Percentiles rank a stretch among this genome's conserved stretches.
These are phyloP conservation scores for Millerozyma acaciae DNA, from an alignment of 805 yeast genomes.

Conservation along the genomic window DNA sequence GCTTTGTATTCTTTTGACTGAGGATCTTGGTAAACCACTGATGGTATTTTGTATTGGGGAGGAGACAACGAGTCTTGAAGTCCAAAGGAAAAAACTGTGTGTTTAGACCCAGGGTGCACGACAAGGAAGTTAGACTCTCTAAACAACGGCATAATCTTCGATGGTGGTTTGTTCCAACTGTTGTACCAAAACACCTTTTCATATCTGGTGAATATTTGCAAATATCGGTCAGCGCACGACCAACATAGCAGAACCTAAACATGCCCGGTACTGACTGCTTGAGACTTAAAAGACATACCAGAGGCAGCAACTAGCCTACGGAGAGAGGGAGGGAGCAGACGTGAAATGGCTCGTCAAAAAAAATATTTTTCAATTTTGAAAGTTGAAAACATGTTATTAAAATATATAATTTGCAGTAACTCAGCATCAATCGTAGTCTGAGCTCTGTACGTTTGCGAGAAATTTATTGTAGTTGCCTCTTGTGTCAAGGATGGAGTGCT, in stretches of 20 bases:
- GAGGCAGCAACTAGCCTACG: too few species aligned
- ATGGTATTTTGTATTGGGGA: constrained; percentile 74
- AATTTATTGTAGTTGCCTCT: constrained; percentile 36
- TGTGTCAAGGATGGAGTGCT: constrained; percentile 36
- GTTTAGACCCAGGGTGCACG: constrained; percentile 74
- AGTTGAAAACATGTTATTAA: background rate
- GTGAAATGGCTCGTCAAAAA: background rate
- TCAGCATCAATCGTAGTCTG: background rate
- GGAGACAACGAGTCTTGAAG: constrained; percentile 70
- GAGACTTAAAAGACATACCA: too few species aligned
- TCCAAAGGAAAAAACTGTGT: constrained; percentile 77
- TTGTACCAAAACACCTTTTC: background rate
- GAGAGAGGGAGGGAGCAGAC: too few species aligned
- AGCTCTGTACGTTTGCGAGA: constrained; percentile 1
- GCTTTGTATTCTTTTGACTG: constrained; percentile 36
- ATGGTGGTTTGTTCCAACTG: constrained; percentile 1
- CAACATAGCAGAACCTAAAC: too few species aligned
- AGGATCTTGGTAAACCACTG: constrained; percentile 57
- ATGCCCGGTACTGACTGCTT: too few species aligned
- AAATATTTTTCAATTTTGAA: background rate
- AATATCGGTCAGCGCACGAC: too few species aligned
- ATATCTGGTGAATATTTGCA: too few species aligned
- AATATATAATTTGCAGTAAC: background rate
- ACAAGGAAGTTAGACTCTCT: constrained; percentile 48
- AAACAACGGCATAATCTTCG: constrained; percentile 35